Evolutionary conservation across 805 yeast species (phyloP).

Genomic region (Candida pseudofarinosa): DNA sequence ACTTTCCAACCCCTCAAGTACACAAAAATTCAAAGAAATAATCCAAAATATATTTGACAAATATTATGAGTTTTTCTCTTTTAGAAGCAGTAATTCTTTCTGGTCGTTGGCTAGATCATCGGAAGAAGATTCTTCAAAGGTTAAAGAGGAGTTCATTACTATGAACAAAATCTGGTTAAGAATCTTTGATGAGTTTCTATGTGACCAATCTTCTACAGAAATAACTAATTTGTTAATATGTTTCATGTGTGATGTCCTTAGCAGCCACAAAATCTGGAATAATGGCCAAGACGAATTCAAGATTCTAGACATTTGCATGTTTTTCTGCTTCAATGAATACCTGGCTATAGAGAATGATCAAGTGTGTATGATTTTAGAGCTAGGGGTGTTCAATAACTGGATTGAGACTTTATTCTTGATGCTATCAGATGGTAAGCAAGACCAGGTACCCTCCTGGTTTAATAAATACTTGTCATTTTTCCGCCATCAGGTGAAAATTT

Average conservation of each 20-base stretch:
- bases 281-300: not conserved
- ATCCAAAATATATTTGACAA: slow-evolving; percentile 5
- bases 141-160: slow-evolving; percentile 4
- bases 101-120: slow-evolving; percentile 7
- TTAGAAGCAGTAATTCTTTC: slow-evolving; percentile 7
- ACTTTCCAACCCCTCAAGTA: slow-evolving; percentile 6
- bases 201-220: not conserved
- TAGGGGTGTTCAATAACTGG: not conserved
- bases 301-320: not conserved
- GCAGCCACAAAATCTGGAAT: not conserved
- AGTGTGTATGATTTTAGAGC: not conserved
- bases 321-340: not conserved
- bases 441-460: not conserved
- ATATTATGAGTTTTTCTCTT: slow-evolving; percentile 9
- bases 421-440: not conserved
- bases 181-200: slow-evolving; percentile 10
- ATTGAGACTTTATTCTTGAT: not conserved
- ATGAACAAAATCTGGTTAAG: slow-evolving; percentile 11
- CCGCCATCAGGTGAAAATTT: not conserved
- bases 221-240: slow-evolving; percentile 1
- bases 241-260: not conserved
- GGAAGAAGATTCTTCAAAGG: not conserved
- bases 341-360: not conserved
- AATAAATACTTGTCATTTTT: not conserved
- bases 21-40: not conserved